phyloP scores from a whole-genome alignment of 176 grass and related monocot species.

The Eragrostis nindensis region DNA sequence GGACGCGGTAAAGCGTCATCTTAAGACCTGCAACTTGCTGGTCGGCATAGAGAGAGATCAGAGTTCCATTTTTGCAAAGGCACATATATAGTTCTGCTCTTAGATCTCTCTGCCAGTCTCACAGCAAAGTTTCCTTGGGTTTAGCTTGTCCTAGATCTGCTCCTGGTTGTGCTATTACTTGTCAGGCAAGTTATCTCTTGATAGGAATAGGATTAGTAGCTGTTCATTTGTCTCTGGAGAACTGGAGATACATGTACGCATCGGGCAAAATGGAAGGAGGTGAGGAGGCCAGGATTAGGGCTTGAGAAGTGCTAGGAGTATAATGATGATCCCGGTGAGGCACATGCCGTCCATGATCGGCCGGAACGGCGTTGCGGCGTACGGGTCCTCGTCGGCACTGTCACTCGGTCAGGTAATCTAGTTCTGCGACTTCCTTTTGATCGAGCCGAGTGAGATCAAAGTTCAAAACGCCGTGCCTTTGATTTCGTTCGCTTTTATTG shows the following conservation, averaged over 20 bases:
- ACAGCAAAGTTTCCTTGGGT: constrained; percentile 22
- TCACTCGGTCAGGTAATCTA: constrained; percentile 80
- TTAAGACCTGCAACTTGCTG: constrained; percentile 27
- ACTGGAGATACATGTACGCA: not conserved
- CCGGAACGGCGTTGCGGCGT: constrained; percentile 56
- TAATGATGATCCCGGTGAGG: constrained; percentile 95
- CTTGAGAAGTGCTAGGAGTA: constrained; percentile 40
- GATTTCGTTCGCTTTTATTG: not conserved
- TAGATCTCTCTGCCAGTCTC: constrained; percentile 54
- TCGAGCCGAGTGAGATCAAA: not conserved
- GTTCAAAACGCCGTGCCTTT: not conserved
- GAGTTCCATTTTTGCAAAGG: constrained; percentile 40
- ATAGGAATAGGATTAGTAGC: constrained; percentile 31
- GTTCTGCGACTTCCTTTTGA: not conserved
- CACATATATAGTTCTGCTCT: constrained; percentile 31
- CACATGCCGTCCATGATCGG: constrained; percentile 87
- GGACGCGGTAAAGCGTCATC: constrained; percentile 35
- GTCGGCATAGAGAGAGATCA: constrained; percentile 19
- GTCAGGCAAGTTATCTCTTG: constrained; percentile 41
- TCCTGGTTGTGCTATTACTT: constrained; percentile 48
- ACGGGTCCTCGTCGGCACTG: constrained; percentile 83
- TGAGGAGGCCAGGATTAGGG: constrained; percentile 53
- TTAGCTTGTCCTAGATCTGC: constrained; percentile 61
- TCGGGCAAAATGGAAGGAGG: constrained; percentile 48
- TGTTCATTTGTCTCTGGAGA: constrained; percentile 5